A percentile compares a stretch with the other conserved stretches of the same genome.
Conservation (phyloP, 2,329 filamentous ascomycete species). For the Geosmithia flava region DNA sequence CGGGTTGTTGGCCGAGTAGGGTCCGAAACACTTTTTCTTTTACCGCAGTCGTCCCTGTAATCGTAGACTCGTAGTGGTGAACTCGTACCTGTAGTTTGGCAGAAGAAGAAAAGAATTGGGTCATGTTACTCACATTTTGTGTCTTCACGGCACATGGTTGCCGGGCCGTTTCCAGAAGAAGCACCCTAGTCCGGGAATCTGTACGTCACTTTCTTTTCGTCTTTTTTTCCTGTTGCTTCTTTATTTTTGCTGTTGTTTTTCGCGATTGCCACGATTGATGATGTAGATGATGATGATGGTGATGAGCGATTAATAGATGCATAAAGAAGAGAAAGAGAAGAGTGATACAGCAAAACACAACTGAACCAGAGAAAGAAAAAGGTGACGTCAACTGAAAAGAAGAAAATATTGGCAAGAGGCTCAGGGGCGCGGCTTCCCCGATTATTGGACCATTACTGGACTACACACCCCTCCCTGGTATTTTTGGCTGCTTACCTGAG, state of each 20-base stretch:
- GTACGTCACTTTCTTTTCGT: not conserved
- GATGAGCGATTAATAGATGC: too few species aligned
- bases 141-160: not conserved
- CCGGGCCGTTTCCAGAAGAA: not conserved
- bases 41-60: too few species aligned
- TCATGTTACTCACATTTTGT: not conserved
- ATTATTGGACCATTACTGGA: not conserved
- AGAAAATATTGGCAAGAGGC: not conserved
- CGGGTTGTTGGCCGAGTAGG: not conserved
- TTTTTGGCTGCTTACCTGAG: too few species aligned
- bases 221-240: not conserved
- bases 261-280: not conserved
- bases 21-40: not conserved
- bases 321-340: not conserved
- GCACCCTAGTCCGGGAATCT: not conserved
- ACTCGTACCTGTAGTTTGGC: too few species aligned
- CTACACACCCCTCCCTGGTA: too few species aligned
- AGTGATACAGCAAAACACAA: not conserved
- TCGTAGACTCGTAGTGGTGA: too few species aligned
- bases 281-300: not conserved
- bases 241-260: not conserved
- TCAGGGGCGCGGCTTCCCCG: not conserved
- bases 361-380: not conserved
- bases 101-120: not conserved
- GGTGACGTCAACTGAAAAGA: not conserved